A percentile compares a stretch with the other conserved stretches of the same genome.
These are phyloP conservation scores for Phalaenopsis aphrodite DNA, from an alignment of 106 monocot species.

Conservation along the genomic window DNA sequence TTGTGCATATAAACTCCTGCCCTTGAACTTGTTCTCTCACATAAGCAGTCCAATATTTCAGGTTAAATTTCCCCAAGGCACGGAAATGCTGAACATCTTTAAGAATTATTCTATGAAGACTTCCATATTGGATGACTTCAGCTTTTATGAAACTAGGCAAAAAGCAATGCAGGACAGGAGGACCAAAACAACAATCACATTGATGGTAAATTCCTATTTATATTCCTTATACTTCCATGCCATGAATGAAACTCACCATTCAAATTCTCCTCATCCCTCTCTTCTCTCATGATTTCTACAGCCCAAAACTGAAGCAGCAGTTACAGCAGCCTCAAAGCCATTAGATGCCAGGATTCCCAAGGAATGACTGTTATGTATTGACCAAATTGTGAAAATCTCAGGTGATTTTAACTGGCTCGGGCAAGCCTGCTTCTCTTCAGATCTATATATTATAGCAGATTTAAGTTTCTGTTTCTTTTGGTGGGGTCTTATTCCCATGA, in stretches of 20 bases:
- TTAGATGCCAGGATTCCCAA: constrained; percentile 7
- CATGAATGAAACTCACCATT: not conserved
- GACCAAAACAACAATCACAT: constrained; percentile 20
- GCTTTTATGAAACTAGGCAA: constrained; percentile 79
- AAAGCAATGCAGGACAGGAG: constrained; percentile 74
- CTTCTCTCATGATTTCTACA: constrained; percentile 8
- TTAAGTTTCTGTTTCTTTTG: not conserved
- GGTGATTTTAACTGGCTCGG: not conserved
- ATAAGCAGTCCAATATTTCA: constrained; percentile 13
- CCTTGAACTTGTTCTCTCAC: not conserved
- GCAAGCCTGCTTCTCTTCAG: too few species aligned
- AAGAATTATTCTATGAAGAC: constrained; percentile 64
- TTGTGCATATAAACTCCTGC: not conserved
- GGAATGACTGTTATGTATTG: not conserved
- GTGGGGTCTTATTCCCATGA: not conserved
- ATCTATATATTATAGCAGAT: too few species aligned
- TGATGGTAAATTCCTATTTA: constrained; percentile 20
- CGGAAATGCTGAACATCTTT: constrained; percentile 73
- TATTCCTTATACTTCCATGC: not conserved
- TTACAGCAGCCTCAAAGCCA: constrained; percentile 7
- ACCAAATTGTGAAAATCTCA: not conserved
- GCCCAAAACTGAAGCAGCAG: constrained; percentile 32
- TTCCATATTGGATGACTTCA: constrained; percentile 84
- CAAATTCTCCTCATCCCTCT: not conserved
- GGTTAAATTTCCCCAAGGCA: constrained; percentile 81